These are phyloP conservation scores for Globisporangium spiculum DNA, from an alignment of 352 stramenopile genomes.

Conservation along the genomic window DNA sequence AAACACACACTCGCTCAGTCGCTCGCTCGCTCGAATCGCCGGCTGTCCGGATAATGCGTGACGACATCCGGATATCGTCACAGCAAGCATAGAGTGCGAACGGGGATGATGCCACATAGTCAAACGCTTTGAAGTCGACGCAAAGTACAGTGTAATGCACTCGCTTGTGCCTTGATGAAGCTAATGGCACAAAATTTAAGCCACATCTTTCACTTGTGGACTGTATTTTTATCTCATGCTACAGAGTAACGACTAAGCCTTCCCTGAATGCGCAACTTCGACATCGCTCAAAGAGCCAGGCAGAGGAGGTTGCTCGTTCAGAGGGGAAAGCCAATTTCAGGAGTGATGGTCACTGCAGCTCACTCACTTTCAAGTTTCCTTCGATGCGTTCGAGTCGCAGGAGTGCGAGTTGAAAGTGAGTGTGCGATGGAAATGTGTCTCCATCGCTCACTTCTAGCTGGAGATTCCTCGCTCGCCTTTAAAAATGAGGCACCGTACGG, in stretches of 20 bases:
- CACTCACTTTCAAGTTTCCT: neutral
- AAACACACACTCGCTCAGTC: neutral
- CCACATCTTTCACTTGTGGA: neutral
- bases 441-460: too few relatives aligned
- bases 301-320: neutral
- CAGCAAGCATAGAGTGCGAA: neutral
- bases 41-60: neutral
- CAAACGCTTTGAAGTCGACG: neutral
- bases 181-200: neutral
- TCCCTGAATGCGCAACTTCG: neutral
- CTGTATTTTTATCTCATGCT: neutral
- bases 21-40: slow-evolving; percentile 2
- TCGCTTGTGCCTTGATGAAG: neutral
- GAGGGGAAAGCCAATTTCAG: neutral
- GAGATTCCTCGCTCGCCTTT: too few relatives aligned
- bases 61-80: slow-evolving; percentile 1
- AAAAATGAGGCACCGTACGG: too few relatives aligned
- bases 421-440: too few relatives aligned
- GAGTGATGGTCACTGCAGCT: neutral
- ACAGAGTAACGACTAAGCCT: neutral
- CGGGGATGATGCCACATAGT: neutral
- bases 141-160: neutral
- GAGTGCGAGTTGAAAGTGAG: too few relatives aligned
- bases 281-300: neutral
- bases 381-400: neutral